Base-by-base conservation (phyloP, 306 rosid genomes). In the Pueraria montana region DNA sequence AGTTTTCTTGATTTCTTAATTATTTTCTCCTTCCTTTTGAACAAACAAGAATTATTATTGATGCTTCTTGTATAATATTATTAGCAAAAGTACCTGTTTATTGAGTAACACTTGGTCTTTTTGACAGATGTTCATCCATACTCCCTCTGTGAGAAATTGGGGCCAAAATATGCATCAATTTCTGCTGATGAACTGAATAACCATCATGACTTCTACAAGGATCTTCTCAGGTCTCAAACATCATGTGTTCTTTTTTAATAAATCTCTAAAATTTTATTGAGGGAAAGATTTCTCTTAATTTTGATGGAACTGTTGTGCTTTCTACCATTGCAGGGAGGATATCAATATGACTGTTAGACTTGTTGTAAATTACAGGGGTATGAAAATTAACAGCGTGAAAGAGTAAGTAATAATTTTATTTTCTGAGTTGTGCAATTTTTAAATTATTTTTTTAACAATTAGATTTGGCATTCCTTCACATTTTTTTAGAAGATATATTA, bases 271-370 rank as follows among this genome's bases (percentile, higher is more conserved):
- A 17, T 49, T 42, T 84, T 78, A 8, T 68, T 49, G 30, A 69
- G 49, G 72, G 24, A 20, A 42, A 45, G 78, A 20, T 45, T 20
- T 67, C 71, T 56, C 20, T 65, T 66, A 67, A 78, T 65, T 82
- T 88, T 91, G 64, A 70, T 17, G 72, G 24, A 13, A 32, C 48
- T 85, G 53, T 59, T 86, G 20, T 78, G 63, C 16, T 34, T 76
- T 79, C 55, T 87, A 38, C 69, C 42, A 48, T 68, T 84, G 79
- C 95, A 96, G 99, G 89, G 96, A 91, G 77, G 96, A 96, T 82
- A 87, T 96, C 81, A 84, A 74, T 78, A 94, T 94, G 97, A 90
- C 96, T 72, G 93, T 94, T 17, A 91, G 97, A 89, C 94, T 94
- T 79, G 98, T 94, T 78, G 96, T 94, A 61, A 94, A 89, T 83